Conservation (phyloP, 2,329 filamentous ascomycete genomes). For the Zasmidium citrigriseum region DNA sequence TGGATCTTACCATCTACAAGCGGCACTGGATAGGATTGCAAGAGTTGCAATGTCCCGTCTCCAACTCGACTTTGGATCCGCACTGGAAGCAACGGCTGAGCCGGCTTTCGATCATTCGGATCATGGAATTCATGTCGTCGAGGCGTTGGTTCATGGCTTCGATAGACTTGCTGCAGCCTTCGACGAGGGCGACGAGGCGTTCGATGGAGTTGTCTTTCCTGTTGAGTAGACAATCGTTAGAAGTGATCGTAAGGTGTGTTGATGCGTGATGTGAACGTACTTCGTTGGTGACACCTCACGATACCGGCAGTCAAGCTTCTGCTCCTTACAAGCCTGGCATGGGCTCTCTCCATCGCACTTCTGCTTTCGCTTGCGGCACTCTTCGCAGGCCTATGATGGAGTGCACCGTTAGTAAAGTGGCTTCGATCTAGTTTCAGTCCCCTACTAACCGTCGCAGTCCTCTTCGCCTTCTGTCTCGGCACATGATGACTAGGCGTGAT, state of each 20-base stretch:
- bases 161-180: conserved; percentile 20
- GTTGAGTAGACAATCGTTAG: background rate
- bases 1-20: conserved; percentile 13
- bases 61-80: conserved; percentile 18
- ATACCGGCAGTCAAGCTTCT: conserved; percentile 27
- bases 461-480: conserved; percentile 28
- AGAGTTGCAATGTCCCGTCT: conserved; percentile 16
- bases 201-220: conserved; percentile 28
- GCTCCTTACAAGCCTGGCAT: conserved; percentile 27
- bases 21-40: conserved; percentile 17
- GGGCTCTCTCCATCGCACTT: conserved; percentile 25
- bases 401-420: background rate
- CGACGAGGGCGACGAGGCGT: conserved; percentile 21
- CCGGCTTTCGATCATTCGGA: conserved; percentile 20
- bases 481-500: conserved; percentile 24
- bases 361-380: conserved; percentile 26
- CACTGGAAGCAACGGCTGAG: conserved; percentile 22
- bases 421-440: background rate
- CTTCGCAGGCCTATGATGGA: conserved; percentile 26
- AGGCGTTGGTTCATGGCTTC: conserved; percentile 22
- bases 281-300: conserved; percentile 25
- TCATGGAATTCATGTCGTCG: conserved; percentile 20
- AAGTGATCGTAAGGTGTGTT: background rate
- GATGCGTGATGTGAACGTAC: conserved; percentile 9
- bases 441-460: conserved; percentile 25